Evolutionary conservation across 805 yeast species (phyloP).

Genomic region (Candida manassasensis): DNA sequence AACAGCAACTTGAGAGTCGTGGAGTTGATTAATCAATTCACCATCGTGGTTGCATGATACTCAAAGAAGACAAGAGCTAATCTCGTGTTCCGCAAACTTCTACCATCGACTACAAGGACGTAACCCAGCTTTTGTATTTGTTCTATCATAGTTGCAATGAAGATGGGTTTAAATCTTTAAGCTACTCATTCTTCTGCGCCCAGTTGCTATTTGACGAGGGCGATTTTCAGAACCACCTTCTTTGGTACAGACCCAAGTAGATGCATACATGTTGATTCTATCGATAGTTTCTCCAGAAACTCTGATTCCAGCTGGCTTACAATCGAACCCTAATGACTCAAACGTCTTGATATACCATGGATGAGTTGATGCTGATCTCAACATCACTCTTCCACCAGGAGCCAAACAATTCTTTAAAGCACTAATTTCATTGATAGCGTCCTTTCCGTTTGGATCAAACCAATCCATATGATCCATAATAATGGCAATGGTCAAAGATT

Average conservation of each 20-base stretch:
- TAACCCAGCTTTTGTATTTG: no score
- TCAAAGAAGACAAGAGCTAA: no score
- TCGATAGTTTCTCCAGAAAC: constrained; percentile 62
- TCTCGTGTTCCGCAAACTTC: no score
- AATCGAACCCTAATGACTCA: constrained; percentile 61
- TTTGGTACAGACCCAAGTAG: constrained; percentile 81
- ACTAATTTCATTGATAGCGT: constrained; percentile 61
- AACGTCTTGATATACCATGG: constrained; percentile 79
- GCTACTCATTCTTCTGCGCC: constrained; percentile 46
- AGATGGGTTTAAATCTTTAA: constrained; percentile 24
- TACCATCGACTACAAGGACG: no score
- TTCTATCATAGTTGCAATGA: neutral
- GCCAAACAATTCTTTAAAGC: constrained; percentile 61
- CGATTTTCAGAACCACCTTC: constrained; percentile 8
- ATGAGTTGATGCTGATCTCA: constrained; percentile 65
- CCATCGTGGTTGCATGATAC: no score
- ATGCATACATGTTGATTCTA: constrained; percentile 82
- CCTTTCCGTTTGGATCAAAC: constrained; percentile 65
- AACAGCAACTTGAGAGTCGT: no score
- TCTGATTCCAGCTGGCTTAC: constrained; percentile 69
- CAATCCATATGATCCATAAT: constrained; percentile 94
- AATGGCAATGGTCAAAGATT: constrained; percentile 68
- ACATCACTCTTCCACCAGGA: constrained; percentile 67
- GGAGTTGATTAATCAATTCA: no score
- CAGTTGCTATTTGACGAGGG: constrained; percentile 11